Conservation (phyloP, 345 rosid genomes). For the Chamaenerion angustifolium region DNA sequence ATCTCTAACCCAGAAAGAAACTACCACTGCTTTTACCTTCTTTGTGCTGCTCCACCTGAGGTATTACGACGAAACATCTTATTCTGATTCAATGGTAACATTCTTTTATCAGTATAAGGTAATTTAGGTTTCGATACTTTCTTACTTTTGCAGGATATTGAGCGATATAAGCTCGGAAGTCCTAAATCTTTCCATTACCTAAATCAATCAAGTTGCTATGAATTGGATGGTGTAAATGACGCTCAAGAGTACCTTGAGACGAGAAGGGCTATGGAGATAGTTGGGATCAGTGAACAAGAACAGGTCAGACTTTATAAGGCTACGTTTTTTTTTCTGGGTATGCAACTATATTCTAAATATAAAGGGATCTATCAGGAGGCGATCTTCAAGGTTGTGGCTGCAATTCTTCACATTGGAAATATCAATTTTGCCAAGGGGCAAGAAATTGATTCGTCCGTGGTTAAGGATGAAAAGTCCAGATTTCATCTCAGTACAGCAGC, state of each 20-base stretch:
- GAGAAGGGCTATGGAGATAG: slow-evolving; percentile 85
- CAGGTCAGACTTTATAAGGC: slow-evolving; percentile 24
- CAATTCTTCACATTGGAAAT: slow-evolving; percentile 86
- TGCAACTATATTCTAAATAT: slow-evolving; percentile 18
- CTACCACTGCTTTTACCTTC: slow-evolving; percentile 90
- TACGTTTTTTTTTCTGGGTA: background rate
- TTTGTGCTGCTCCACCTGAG: slow-evolving; percentile 88
- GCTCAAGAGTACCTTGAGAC: slow-evolving; percentile 75
- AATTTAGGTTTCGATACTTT: slow-evolving; percentile 2
- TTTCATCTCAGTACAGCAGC: slow-evolving; percentile 67
- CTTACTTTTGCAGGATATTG: slow-evolving; percentile 44
- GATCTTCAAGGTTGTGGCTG: slow-evolving; percentile 85
- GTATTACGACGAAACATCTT: slow-evolving; percentile 17
- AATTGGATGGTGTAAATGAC: slow-evolving; percentile 73
- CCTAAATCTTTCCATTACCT: slow-evolving; percentile 62
- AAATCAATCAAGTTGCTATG: slow-evolving; percentile 68
- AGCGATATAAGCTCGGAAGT: slow-evolving; percentile 46
- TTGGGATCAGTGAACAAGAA: slow-evolving; percentile 62
- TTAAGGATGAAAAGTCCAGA: slow-evolving; percentile 60
- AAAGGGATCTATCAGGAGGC: slow-evolving; percentile 48
- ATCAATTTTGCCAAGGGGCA: slow-evolving; percentile 59
- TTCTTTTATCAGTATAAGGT: too few species aligned
- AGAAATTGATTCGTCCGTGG: slow-evolving; percentile 74
- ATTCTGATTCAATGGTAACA: background rate
- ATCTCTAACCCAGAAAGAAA: slow-evolving; percentile 83